These are phyloP conservation scores for Gaertneriomyces sp. DNA, from an alignment of 192 early-diverging fungal genomes.

Conservation along the genomic window DNA sequence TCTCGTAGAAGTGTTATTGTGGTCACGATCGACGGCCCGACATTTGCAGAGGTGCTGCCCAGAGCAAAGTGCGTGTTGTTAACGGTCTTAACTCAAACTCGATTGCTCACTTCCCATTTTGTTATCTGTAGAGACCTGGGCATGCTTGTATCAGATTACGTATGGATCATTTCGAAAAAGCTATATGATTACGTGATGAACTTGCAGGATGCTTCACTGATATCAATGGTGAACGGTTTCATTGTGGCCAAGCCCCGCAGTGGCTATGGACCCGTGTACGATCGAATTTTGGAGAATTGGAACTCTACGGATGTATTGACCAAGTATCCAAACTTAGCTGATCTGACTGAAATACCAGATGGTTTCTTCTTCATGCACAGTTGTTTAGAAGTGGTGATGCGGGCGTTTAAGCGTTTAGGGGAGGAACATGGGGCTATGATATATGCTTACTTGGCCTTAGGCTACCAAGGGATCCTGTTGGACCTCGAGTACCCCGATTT, in stretches of 20 bases:
- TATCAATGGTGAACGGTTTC: not conserved
- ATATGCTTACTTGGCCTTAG: not conserved
- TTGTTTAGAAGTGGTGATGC: conserved; percentile 18
- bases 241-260: not conserved
- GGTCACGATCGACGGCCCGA: not conserved
- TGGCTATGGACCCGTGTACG: conserved; percentile 15
- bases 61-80: not conserved
- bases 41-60: not conserved
- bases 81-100: not conserved
- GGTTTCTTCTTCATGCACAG: conserved; percentile 1
- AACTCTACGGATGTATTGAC: not conserved
- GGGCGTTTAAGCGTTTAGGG: conserved; percentile 8
- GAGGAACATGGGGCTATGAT: no score
- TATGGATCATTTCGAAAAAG: conserved; percentile 8
- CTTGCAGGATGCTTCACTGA: not conserved
- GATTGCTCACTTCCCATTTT: not conserved
- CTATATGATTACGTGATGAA: not conserved
- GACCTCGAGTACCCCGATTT: not conserved
- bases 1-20: no score
- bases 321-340: conserved; percentile 2
- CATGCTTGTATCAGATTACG: conserved; percentile 6
- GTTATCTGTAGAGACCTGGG: not conserved
- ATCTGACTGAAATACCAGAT: not conserved
- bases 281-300: conserved; percentile 7
- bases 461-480: not conserved